These are phyloP conservation scores for Podila clonocystis DNA, from an alignment of 192 early-diverging fungal species.

Conservation along the genomic window DNA sequence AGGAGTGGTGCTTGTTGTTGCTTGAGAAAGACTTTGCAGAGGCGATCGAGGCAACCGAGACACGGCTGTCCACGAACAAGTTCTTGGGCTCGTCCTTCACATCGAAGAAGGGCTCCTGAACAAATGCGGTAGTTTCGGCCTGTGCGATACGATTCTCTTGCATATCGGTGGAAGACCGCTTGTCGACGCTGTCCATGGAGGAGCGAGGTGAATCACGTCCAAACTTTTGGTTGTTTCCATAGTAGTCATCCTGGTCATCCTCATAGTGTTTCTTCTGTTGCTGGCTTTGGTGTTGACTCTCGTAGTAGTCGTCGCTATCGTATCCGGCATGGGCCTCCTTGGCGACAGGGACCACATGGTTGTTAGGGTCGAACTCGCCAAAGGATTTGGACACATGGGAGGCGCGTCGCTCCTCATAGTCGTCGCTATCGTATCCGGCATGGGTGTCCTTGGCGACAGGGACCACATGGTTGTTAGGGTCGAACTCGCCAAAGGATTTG, in stretches of 20 bases:
- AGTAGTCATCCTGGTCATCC: conserved; percentile 9
- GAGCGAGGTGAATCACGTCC: neutral
- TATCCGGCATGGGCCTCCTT: neutral
- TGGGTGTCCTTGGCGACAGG: neutral
- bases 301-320: neutral
- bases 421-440: neutral
- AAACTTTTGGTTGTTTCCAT: neutral
- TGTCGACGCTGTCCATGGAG: conserved; percentile 12
- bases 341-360: neutral
- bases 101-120: conserved; percentile 9
- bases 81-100: conserved; percentile 9
- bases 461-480: neutral
- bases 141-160: neutral
- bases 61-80: conserved; percentile 5
- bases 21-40: conserved; percentile 46
- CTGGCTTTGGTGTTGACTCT: neutral
- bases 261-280: neutral
- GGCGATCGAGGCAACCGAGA: conserved; percentile 29
- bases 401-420: neutral
- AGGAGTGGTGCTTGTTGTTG: conserved; percentile 40
- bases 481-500: neutral
- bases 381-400: neutral
- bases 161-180: conserved; percentile 10
- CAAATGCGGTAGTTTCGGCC: neutral
- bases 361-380: neutral